Base-by-base conservation (phyloP, 1,284 basidiomycete genomes). In the Athelia sp. region DNA sequence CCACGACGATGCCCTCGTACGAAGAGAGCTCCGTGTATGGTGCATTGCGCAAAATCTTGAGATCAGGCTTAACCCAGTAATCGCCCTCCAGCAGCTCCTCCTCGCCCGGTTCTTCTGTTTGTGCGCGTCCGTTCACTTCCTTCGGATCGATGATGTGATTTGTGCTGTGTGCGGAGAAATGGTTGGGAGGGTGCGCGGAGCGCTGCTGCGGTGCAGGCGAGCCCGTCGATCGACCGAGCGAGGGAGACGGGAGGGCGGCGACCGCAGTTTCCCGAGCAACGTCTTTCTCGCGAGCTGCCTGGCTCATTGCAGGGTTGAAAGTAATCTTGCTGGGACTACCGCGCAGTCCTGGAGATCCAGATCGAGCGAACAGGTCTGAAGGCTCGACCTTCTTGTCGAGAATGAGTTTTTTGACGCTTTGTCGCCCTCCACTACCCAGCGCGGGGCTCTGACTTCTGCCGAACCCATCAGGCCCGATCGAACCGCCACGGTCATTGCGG, bases 371-470 rank as follows among this genome's bases (percentile, higher is more conserved):
- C 47, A 88, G 58, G 53, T 89, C 83, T n/a, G 76, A 69, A 14
- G 85, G 75, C 49, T 87, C 85, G 15, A 88, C 73, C 60, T 83
- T 88, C 65, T 86, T 90, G 62, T 94, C 89, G 50, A 98, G 69
- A 35, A 95, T 87, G 48, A 99, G 81, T 66, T 97, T 96, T 77
- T 98, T 99, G 54, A 98, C 92, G 63, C 91, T 97, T 50, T 87
- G 82, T 35, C 88, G 79, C 19, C 71, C 69, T n/a, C 83, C 82
- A 52, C 80, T 83, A 57, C 87, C 75, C 45, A 88, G 62, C 59
- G 84, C 72, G 62, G 93, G 68, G 72, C 88, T 90, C 22, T 83
- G 79, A 59, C 70, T 86, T 29, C 78, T 76, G 19, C 78, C 76
- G 21, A 82, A 74, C 4, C 69, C 63, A 49, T 86, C 84, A 11